These are phyloP conservation scores for Nannochloropsis granulata DNA, from an alignment of 108 stramenopile species.

Conservation along the genomic window DNA sequence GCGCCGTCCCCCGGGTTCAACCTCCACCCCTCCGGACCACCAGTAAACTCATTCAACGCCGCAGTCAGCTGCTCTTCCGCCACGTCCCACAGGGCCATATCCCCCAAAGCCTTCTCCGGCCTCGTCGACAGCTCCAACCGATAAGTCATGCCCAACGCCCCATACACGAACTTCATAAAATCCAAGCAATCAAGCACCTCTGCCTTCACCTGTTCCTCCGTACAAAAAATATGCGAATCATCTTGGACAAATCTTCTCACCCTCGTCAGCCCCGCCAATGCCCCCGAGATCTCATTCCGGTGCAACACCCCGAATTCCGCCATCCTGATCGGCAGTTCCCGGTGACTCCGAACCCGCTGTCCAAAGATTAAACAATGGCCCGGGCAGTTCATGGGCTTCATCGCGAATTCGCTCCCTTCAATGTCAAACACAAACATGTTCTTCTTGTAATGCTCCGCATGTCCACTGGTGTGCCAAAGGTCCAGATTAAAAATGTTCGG, in stretches of 20 bases:
- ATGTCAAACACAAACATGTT: constrained; percentile 89
- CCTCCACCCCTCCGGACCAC: constrained; percentile 78
- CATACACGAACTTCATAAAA: constrained; percentile 94
- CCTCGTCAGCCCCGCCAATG: constrained; percentile 91
- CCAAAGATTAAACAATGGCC: constrained; percentile 98
- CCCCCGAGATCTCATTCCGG: constrained; percentile 89
- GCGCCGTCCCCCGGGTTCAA: constrained; percentile 97
- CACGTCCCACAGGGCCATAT: constrained; percentile 74
- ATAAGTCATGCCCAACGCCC: constrained; percentile 95
- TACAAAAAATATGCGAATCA: constrained; percentile 95
- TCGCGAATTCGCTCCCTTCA: constrained; percentile 78
- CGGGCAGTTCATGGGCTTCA: constrained; percentile 99
- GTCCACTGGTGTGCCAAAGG: constrained; percentile 90
- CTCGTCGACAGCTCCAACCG: constrained; percentile 89
- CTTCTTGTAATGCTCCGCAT: constrained; percentile 91
- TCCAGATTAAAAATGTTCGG: constrained; percentile 97
- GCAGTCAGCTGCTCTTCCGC: constrained; percentile 68
- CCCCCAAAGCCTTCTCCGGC: constrained; percentile 95
- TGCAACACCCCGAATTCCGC: constrained; percentile 99
- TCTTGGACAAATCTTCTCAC: constrained; percentile 98
- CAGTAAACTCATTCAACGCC: constrained; percentile 81
- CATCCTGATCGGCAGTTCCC: constrained; percentile 88
- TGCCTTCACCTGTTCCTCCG: constrained; percentile 83
- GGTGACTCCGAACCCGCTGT: constrained; percentile 69
- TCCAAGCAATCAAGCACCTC: constrained; percentile 79